Base-by-base conservation (phyloP, 768 basidiomycete species). In the Leccinum subgranulosum region DNA sequence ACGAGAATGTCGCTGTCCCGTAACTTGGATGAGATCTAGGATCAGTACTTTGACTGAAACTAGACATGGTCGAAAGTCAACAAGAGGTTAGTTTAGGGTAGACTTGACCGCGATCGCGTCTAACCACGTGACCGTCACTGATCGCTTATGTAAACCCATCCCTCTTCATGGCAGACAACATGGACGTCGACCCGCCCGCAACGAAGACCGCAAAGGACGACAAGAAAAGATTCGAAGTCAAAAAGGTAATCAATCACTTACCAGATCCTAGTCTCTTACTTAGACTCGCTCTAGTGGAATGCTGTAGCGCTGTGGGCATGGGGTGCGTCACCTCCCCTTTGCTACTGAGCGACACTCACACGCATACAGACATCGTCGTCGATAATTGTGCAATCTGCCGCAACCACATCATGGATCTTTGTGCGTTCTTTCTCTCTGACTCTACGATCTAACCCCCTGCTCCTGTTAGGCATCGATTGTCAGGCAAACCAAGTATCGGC, bases 391-490 rank as follows among this genome's bases (percentile, higher is more conserved):
- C 97, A 51, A 99, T 99, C 78, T 99, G 97, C 82, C 86, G 94
- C 74, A 98, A 98, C 73, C 96, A 99, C 71, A 98, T 99, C 78
- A 99, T 99, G 97, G 97, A 99, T 74, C 88, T 98, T 47, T 99
- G 97, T 98, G 66, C 67, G 90, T 77, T 11, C 41, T 39, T 15
- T 41, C 51, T 52, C 29, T 3, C 31, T 9, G 34, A 28, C 34
- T 47, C 29, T 47, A 31, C 36, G 6, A 53, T 49, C 51, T 64
- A 21, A 53, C 56, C 41, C 19, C 41, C 31, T 57, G 55, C 48
- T 29, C 49, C 49, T 45, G 27, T 5, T 61, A 99, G 96, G 97
- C 78, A 99, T 99, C 72, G 97, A 99, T 72, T 99, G 97, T 73
- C 97, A 99, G 73, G 97, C 97, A 46, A 98, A 99, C 73, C 97